phyloP scores from a whole-genome alignment of 306 rosid species.

The Bauhinia variegata region DNA sequence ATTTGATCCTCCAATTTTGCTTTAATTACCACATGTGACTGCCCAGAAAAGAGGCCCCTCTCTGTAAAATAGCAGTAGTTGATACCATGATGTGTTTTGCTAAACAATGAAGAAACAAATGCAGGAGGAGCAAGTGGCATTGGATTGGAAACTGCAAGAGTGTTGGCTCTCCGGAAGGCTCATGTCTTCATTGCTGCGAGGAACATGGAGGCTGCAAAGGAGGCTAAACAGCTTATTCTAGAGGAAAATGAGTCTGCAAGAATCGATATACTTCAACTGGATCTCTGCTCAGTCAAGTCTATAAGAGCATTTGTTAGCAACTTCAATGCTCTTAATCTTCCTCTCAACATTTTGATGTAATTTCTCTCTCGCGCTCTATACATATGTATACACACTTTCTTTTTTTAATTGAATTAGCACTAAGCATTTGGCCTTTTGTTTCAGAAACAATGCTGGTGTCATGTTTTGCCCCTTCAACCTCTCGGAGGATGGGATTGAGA shows the following conservation, averaged over 20 bases:
- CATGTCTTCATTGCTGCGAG: slow-evolving; percentile 81
- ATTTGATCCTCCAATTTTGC: neutral
- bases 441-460: slow-evolving; percentile 96
- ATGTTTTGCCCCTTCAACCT: slow-evolving; percentile 89
- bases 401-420: neutral
- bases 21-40: no score
- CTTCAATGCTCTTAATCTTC: slow-evolving; percentile 72
- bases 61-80: no score
- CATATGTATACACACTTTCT: neutral
- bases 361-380: slow-evolving; percentile 7
- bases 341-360: slow-evolving; percentile 86
- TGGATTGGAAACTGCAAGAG: slow-evolving; percentile 83
- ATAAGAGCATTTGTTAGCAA: slow-evolving; percentile 59
- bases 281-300: slow-evolving; percentile 70
- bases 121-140: slow-evolving; percentile 98
- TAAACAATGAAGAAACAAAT: neutral
- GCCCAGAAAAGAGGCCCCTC: no score
- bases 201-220: slow-evolving; percentile 68
- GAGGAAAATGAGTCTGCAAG: slow-evolving; percentile 48
- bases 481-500: slow-evolving; percentile 78
- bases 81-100: neutral
- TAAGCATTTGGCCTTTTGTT: slow-evolving; percentile 22
- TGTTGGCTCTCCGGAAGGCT: slow-evolving; percentile 65
- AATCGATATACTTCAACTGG: slow-evolving; percentile 68
- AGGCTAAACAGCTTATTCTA: slow-evolving; percentile 62